These are phyloP conservation scores for Mortierella sp. DNA, from an alignment of 371 early-diverging fungal genomes.

Conservation along the genomic window DNA sequence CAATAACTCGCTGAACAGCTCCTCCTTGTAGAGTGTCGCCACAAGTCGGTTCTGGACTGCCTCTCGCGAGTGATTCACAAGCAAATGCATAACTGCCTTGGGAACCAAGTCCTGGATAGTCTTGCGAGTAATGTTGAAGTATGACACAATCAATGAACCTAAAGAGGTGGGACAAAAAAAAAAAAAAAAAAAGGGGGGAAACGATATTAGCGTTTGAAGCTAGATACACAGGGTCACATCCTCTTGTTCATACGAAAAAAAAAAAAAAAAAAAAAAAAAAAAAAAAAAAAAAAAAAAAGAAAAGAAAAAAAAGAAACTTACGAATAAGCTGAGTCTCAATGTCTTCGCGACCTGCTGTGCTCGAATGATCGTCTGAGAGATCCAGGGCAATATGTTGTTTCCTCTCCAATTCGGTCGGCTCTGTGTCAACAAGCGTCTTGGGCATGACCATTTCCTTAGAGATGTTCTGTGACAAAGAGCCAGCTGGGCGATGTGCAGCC, in stretches of 20 bases:
- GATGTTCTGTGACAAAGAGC: slow-evolving; percentile 22
- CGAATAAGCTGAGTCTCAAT: slow-evolving; percentile 87
- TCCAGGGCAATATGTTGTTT: slow-evolving; percentile 25
- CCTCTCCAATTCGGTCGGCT: slow-evolving; percentile 51
- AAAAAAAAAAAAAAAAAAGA: not conserved
- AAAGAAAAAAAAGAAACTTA: slow-evolving; percentile 46
- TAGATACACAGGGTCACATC: not conserved
- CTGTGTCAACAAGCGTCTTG: slow-evolving; percentile 56
- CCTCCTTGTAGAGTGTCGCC: slow-evolving; percentile 82
- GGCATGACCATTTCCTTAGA: slow-evolving; percentile 57
- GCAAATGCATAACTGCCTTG: slow-evolving; percentile 91
- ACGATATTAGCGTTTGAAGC: too few species aligned
- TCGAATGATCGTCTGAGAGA: slow-evolving; percentile 52
- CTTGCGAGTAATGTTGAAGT: slow-evolving; percentile 88
- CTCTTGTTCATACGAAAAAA: not conserved
- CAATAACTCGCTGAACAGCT: slow-evolving; percentile 76
- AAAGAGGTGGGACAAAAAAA: not conserved
- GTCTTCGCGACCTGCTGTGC: slow-evolving; percentile 76
- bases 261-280: not conserved
- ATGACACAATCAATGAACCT: slow-evolving; percentile 81
- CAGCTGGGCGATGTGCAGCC: slow-evolving; percentile 12
- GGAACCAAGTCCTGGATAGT: slow-evolving; percentile 91
- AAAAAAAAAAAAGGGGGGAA: not conserved
- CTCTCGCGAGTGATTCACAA: slow-evolving; percentile 82
- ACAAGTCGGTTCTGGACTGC: slow-evolving; percentile 87